phyloP scores from a whole-genome alignment of 208 protist species.

The Leishmania lainsoni region DNA sequence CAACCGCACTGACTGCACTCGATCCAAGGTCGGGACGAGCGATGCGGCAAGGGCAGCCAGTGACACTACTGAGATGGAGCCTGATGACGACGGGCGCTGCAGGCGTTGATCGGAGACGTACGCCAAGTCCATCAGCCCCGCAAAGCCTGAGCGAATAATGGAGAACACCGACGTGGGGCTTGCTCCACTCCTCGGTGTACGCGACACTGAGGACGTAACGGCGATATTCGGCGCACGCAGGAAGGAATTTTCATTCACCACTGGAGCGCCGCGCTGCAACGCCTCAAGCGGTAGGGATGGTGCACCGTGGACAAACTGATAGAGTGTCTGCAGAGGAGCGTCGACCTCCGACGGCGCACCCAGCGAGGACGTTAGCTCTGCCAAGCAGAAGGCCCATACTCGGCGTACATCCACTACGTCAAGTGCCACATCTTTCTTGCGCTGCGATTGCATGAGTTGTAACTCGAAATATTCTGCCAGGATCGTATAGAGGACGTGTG shows the following conservation, averaged over 20 bases:
- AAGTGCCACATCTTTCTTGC: slow-evolving; percentile 21
- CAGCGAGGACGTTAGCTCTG: background rate
- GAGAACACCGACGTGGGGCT: slow-evolving; percentile 16
- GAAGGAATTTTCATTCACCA: background rate
- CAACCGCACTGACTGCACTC: slow-evolving; percentile 35
- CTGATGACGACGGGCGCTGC: slow-evolving; percentile 31
- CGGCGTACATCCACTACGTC: slow-evolving; percentile 17
- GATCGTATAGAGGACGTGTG: slow-evolving; percentile 38
- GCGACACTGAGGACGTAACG: background rate
- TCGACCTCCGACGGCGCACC: background rate
- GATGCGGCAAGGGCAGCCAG: slow-evolving; percentile 49
- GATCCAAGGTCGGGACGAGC: slow-evolving; percentile 35
- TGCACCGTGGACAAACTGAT: slow-evolving; percentile 16
- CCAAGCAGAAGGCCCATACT: slow-evolving; percentile 35
- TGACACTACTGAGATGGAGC: slow-evolving; percentile 40
- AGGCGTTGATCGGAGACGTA: slow-evolving; percentile 48
- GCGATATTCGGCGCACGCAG: background rate
- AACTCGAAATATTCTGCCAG: slow-evolving; percentile 53
- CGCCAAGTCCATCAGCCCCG: slow-evolving; percentile 55
- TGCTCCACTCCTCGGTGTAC: background rate
- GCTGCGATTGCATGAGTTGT: slow-evolving; percentile 28
- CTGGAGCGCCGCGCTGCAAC: slow-evolving; percentile 22
- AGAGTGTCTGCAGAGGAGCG: background rate
- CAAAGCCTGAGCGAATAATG: slow-evolving; percentile 29
- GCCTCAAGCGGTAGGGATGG: slow-evolving; percentile 28